These are phyloP conservation scores for Umbilicus rupestris DNA, from an alignment of 164 flowering plant genomes.

Conservation along the genomic window DNA sequence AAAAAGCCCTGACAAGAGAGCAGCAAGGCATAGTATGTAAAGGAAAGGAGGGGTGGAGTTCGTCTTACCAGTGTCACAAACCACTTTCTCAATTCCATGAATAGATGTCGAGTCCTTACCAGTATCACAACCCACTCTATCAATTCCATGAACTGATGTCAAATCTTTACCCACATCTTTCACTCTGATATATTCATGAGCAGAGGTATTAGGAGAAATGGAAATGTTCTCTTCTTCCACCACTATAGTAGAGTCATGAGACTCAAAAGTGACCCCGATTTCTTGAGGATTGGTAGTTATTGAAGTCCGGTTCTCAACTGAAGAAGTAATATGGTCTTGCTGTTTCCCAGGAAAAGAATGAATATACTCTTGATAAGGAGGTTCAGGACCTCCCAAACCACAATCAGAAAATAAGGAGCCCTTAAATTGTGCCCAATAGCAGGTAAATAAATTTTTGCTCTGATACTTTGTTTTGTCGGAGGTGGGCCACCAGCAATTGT, in stretches of 20 bases:
- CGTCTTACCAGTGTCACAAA: neutral
- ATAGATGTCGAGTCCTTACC: too few species aligned
- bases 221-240: neutral
- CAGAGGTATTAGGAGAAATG: neutral
- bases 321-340: constrained; percentile 8
- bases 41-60: neutral
- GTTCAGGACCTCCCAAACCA: constrained; percentile 16
- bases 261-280: neutral
- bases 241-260: neutral
- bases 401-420: constrained; percentile 34
- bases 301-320: constrained; percentile 10
- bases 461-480: constrained; percentile 73
- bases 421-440: constrained; percentile 63
- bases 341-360: constrained; percentile 15
- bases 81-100: too few species aligned
- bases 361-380: constrained; percentile 9
- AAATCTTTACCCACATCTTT: neutral
- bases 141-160: neutral
- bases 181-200: neutral
- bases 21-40: too few species aligned
- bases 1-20: too few species aligned
- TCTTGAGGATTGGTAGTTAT: neutral
- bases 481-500: constrained; percentile 95
- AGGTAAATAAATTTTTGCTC: constrained; percentile 75
- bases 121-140: too few species aligned